These are phyloP conservation scores for Pythium periplocum DNA, from an alignment of 352 stramenopile species.

Conservation along the genomic window DNA sequence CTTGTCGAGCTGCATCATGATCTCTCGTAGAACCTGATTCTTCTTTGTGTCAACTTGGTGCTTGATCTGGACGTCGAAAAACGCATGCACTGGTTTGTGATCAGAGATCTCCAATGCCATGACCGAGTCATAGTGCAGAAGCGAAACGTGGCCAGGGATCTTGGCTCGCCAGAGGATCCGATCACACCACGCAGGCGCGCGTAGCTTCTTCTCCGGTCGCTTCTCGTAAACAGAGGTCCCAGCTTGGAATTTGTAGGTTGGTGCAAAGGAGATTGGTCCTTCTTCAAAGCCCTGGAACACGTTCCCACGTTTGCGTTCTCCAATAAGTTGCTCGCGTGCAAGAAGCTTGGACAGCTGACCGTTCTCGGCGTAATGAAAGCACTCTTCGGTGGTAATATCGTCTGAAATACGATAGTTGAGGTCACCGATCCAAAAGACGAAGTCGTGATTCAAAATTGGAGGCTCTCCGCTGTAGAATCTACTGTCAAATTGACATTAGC, in stretches of 20 bases:
- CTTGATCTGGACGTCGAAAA: slow-evolving; percentile 89
- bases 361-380: slow-evolving; percentile 53
- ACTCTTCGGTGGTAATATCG: slow-evolving; percentile 66
- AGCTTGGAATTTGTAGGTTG: slow-evolving; percentile 98
- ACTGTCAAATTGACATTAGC: not conserved
- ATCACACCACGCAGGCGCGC: slow-evolving; percentile 96
- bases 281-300: slow-evolving; percentile 89
- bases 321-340: slow-evolving; percentile 58
- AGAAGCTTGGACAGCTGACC: slow-evolving; percentile 31
- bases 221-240: slow-evolving; percentile 96
- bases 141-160: slow-evolving; percentile 33
- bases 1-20: slow-evolving; percentile 93
- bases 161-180: slow-evolving; percentile 82
- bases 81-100: slow-evolving; percentile 97
- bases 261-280: slow-evolving; percentile 88
- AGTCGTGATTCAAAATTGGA: slow-evolving; percentile 95
- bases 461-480: slow-evolving; percentile 49
- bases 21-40: slow-evolving; percentile 88
- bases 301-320: slow-evolving; percentile 62
- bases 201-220: slow-evolving; percentile 97
- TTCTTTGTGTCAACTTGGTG: slow-evolving; percentile 91
- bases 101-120: slow-evolving; percentile 94
- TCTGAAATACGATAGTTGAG: slow-evolving; percentile 90
- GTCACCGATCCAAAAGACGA: slow-evolving; percentile 97
- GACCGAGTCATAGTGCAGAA: slow-evolving; percentile 86